Base-by-base conservation (phyloP, 129 eudicot genomes). In the Glebionis coronaria region DNA sequence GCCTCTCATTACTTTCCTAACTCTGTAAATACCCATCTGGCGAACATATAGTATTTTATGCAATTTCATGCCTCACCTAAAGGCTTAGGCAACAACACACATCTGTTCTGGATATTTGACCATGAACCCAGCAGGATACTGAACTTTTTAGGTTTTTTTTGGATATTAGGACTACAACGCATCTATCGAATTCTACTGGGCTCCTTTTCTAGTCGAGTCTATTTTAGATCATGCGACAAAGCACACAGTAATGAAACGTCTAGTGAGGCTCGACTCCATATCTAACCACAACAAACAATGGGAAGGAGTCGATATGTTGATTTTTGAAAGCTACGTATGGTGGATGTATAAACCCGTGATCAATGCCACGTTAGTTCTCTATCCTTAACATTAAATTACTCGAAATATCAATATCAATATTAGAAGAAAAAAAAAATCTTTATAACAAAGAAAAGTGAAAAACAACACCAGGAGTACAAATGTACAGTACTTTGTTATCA, bases 321-420 rank as follows among this genome's bases (percentile, higher is more conserved):
- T 94, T 9, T 94, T 76, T 44, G 99, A 89, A 80, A 94, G 97
- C 80, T 94, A 94, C 53, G 90, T 94, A 3, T 94, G 99, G 99
- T 94, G 99, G 99, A 94, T 89, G 99, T 81, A 89, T 72, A 87
- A 89, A 77, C 95, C 97, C 14, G 45, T 63, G 2, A 94, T 89
- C 65, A 94, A 94, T 16, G 99, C 93, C 50, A 84, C 97, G 97
- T 87, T 18, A 82, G 85, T 62, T 44, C 71, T 20, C 62, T 14
- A 49, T 21, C 61, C 73, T 25, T 57, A 3, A 35, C 65, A n/a
- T 12, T 38, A 61, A 9, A 61, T 61, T 31, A 6, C 38, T 29
- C 25, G n/a, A 31, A n/a, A n/a, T n/a, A n/a, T n/a, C n/a, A n/a
- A n/a, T n/a, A n/a, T n/a, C n/a, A n/a, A n/a, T n/a, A 35, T 35